phyloP scores from a whole-genome alignment of 2,329 filamentous ascomycete species.

The Coleophoma crateriformis region DNA sequence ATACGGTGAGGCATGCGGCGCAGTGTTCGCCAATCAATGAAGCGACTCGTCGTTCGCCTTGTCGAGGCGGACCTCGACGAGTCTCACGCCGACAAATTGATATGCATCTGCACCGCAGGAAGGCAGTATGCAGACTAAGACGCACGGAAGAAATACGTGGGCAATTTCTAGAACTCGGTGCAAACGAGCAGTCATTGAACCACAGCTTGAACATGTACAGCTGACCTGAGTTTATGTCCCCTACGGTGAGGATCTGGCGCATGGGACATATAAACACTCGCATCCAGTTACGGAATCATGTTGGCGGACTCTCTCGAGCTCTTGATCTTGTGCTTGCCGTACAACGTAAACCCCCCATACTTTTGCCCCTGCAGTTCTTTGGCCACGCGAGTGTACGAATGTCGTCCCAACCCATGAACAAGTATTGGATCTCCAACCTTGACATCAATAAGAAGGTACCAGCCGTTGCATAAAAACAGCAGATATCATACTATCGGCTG shows the following conservation, averaged over 20 bases:
- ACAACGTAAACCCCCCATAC: not conserved
- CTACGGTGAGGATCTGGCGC: not conserved
- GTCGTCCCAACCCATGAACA: slow-evolving; percentile 38
- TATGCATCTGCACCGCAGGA: not conserved
- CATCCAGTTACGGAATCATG: not conserved
- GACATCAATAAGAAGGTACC: slow-evolving; percentile 51
- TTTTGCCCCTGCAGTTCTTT: not conserved
- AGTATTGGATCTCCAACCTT: slow-evolving; percentile 54
- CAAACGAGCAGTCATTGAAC: not conserved
- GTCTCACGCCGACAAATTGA: not conserved
- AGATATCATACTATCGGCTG: not conserved
- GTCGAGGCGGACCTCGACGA: not conserved
- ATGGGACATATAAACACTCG: not conserved
- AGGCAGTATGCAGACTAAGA: not conserved
- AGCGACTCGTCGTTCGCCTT: not conserved
- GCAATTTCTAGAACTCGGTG: not conserved
- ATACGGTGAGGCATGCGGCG: not conserved
- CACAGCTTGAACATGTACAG: not conserved
- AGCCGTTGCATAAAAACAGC: not conserved
- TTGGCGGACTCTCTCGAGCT: not conserved
- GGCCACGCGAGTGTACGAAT: slow-evolving; percentile 9
- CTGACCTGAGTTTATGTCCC: not conserved
- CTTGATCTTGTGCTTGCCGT: not conserved
- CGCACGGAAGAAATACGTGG: not conserved
- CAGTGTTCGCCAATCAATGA: not conserved